phyloP scores from a whole-genome alignment of 2,329 filamentous ascomycete species.

The Podosphaera leucotricha region DNA sequence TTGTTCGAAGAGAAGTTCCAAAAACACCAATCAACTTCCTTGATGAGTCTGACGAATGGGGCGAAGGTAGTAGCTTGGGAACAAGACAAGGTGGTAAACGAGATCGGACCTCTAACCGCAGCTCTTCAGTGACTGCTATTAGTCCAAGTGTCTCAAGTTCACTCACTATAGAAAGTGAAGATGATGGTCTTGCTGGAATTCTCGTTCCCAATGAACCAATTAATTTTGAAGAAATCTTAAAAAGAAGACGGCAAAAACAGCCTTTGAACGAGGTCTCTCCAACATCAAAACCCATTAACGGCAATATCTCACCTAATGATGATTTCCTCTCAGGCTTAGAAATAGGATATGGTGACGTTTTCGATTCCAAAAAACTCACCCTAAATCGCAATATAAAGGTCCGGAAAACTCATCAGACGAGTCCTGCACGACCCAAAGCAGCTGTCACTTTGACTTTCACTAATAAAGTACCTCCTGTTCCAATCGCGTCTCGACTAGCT shows the following conservation, averaged over 20 bases:
- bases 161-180: constrained; percentile 77
- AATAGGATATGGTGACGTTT: constrained; percentile 59
- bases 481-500: constrained; percentile 46
- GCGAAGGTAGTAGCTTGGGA: constrained; percentile 75
- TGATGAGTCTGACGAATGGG: constrained; percentile 79
- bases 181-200: constrained; percentile 78
- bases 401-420: constrained; percentile 45
- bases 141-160: constrained; percentile 86
- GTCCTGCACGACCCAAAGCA: constrained; percentile 47
- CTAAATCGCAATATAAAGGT: constrained; percentile 82
- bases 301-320: constrained; percentile 23
- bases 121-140: constrained; percentile 68
- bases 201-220: constrained; percentile 64
- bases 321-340: constrained; percentile 77
- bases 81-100: constrained; percentile 70
- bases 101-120: constrained; percentile 56
- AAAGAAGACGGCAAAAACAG: constrained; percentile 39
- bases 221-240: constrained; percentile 58
- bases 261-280: constrained; percentile 27
- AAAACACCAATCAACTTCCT: constrained; percentile 34
- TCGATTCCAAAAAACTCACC: constrained; percentile 58
- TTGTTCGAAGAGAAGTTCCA: constrained; percentile 33
- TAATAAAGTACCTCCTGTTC: constrained; percentile 36
- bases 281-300: constrained; percentile 15
- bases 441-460: constrained; percentile 81